Percentiles rank a stretch among this genome's conserved stretches.
Conservation (phyloP, 306 rosid genomes). For the Trifolium dubium region DNA sequence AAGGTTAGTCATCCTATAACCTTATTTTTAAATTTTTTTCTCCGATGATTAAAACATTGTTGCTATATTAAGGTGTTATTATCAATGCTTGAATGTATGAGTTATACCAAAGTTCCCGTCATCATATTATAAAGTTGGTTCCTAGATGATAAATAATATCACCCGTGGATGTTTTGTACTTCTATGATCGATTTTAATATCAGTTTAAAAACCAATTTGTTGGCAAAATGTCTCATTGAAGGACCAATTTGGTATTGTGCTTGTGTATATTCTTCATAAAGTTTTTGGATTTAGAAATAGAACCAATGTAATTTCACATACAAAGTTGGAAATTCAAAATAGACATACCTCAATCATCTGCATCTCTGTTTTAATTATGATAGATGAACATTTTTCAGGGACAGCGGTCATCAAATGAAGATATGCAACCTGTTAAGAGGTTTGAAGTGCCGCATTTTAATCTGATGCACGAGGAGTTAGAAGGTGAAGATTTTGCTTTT, state of each 20-base stretch:
- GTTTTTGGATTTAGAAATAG: background rate
- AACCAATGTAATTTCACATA: conserved; percentile 5
- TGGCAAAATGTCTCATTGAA: conserved; percentile 13
- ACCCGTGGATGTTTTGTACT: conserved; percentile 1
- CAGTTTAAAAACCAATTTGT: conserved; percentile 20
- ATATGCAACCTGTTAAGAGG: conserved; percentile 50
- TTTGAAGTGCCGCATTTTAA: conserved; percentile 50
- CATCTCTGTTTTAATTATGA: conserved; percentile 27
- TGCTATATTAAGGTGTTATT: conserved; percentile 2
- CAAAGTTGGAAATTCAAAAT: conserved; percentile 26
- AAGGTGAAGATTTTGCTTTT: conserved; percentile 79
- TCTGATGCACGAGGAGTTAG: conserved; percentile 82
- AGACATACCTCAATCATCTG: conserved; percentile 5
- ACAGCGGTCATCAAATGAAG: conserved; percentile 49
- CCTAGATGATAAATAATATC: background rate
- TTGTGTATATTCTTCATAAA: background rate
- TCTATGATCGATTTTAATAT: conserved; percentile 3
- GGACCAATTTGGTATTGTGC: background rate
- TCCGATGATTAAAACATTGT: conserved; percentile 1
- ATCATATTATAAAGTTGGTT: conserved; percentile 25
- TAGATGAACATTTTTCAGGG: conserved; percentile 57
- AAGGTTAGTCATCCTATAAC: conserved; percentile 64
- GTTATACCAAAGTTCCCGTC: background rate
- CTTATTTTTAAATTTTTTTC: background rate
- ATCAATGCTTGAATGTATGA: conserved; percentile 10